Evolutionary conservation across 2,329 filamentous ascomycete genomes (phyloP), one percentile per base, ranked within the genome.

Genomic region (Diaporthe ilicicola): DNA sequence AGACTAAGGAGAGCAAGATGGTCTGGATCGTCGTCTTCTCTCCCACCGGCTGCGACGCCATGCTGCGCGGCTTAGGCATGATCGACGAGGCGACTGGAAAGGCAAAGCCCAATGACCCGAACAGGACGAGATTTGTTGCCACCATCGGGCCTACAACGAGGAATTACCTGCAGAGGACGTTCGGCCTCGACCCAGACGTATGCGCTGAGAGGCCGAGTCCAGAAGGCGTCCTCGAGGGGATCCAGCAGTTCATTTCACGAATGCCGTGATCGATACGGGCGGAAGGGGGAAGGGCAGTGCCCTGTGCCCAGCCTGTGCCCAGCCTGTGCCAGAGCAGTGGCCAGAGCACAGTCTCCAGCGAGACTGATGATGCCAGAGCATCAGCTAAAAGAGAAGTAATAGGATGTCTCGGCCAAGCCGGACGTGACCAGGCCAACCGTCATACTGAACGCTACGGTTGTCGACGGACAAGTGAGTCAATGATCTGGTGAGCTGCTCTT

Each of bases 91-190:
- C 78, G 22, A 86, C 83, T 0, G 82, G 83, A 24, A 85, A 79
- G 75, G 81, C 78, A 24, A 77, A 67, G 13, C 68, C 74, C 6
- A 76, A 65, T 15, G 73, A 71, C 4, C 73, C 77, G 39, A 78
- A 79, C 34, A 82, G 82, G 12, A 85, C 80, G 64, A 92, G 90
- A 1, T 90, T 88, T 73, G 85, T 98, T 72, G 94, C 92, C 17
- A 97, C 95, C 0, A 99, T 99, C 80, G 96, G 96, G 0, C 95
- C 96, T 15, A 99, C 96, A 22, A 99, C 96, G 13, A 87, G 91
- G 73, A 90, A 94, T 75, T 91, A 94, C 81, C 82, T 99, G 54
- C 79, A 84, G 19, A 83, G 85, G 24, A 86, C 85, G 1, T 94
- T 94, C 79, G 88, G 83, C 0, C 92, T 91, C 74, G 86, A 90